Conservation (phyloP, 805 yeast genomes). For the Maudiozyma turicensis region DNA sequence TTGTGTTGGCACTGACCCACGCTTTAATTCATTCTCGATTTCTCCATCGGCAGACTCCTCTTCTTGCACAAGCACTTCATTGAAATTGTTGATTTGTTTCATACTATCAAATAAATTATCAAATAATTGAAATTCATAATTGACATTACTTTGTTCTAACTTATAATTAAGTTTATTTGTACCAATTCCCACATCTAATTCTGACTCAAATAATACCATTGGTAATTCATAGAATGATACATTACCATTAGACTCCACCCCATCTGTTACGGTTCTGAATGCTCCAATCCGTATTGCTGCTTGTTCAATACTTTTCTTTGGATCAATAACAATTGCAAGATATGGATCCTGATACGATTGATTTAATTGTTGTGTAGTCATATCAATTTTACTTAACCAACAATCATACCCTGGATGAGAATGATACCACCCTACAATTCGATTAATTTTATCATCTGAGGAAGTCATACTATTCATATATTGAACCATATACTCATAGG, state of each 20-base stretch:
- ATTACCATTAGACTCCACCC: background rate
- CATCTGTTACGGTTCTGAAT: slow-evolving; percentile 50
- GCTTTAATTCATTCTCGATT: background rate
- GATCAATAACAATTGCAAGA: slow-evolving; percentile 82
- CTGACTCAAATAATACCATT: slow-evolving; percentile 13
- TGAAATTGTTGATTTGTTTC: slow-evolving; percentile 16
- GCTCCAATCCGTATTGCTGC: slow-evolving; percentile 80
- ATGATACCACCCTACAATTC: slow-evolving; percentile 96
- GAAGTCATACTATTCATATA: slow-evolving; percentile 45
- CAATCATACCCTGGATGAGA: slow-evolving; percentile 98
- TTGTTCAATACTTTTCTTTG: slow-evolving; percentile 52
- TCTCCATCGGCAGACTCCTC: background rate
- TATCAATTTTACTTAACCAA: slow-evolving; percentile 91
- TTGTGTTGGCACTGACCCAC: too few species aligned
- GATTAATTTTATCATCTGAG: slow-evolving; percentile 31
- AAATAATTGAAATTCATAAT: slow-evolving; percentile 8
- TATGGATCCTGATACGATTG: slow-evolving; percentile 90
- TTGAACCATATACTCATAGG: slow-evolving; percentile 89
- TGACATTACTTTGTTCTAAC: slow-evolving; percentile 5
- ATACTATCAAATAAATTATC: slow-evolving; percentile 18
- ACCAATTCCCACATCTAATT: slow-evolving; percentile 10
- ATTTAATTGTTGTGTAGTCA: slow-evolving; percentile 75
- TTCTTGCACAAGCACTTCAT: slow-evolving; percentile 5
- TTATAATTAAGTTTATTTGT: slow-evolving; percentile 6
- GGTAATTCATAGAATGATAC: slow-evolving; percentile 18